Conservation (phyloP, 2,329 filamentous ascomycete species). For the Fusarium sarcochroum region DNA sequence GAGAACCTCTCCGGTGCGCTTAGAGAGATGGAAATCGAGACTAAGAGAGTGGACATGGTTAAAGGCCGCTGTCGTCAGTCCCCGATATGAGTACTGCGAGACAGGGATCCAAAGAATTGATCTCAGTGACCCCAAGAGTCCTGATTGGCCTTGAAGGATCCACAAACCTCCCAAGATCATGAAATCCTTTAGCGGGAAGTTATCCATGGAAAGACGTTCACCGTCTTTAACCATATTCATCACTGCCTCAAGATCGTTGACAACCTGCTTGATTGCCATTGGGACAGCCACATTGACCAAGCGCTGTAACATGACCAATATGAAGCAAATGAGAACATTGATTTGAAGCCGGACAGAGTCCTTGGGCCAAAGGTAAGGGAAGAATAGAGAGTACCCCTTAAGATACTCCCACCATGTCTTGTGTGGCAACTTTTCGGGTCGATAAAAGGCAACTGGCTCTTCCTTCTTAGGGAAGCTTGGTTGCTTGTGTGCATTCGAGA, state of each 20-base stretch:
- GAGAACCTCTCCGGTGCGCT: slow-evolving; percentile 95
- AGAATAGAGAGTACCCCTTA: slow-evolving; percentile 91
- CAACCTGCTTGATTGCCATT: slow-evolving; percentile 83
- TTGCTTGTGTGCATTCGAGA: slow-evolving; percentile 57
- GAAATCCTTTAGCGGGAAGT: slow-evolving; percentile 56
- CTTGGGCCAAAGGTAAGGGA: slow-evolving; percentile 96
- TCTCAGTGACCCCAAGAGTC: slow-evolving; percentile 85
- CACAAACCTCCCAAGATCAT: slow-evolving; percentile 73
- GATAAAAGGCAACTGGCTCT: slow-evolving; percentile 85
- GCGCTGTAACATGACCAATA: slow-evolving; percentile 84
- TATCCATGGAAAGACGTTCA: slow-evolving; percentile 52
- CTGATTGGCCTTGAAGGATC: slow-evolving; percentile 90
- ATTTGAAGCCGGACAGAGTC: slow-evolving; percentile 81
- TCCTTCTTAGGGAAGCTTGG: slow-evolving; percentile 61
- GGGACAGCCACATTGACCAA: slow-evolving; percentile 90
- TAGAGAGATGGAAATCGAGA: slow-evolving; percentile 95
- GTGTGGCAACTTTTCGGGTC: slow-evolving; percentile 86
- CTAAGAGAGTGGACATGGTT: slow-evolving; percentile 97
- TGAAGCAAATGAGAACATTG: slow-evolving; percentile 85
- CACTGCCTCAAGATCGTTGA: slow-evolving; percentile 74
- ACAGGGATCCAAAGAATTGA: slow-evolving; percentile 96
- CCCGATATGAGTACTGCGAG: slow-evolving; percentile 95
- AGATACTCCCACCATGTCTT: slow-evolving; percentile 98
- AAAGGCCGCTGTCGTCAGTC: slow-evolving; percentile 93
- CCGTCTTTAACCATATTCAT: slow-evolving; percentile 63